phyloP scores from a whole-genome alignment of 352 stramenopile species.

The Pythium scleroteichum region DNA sequence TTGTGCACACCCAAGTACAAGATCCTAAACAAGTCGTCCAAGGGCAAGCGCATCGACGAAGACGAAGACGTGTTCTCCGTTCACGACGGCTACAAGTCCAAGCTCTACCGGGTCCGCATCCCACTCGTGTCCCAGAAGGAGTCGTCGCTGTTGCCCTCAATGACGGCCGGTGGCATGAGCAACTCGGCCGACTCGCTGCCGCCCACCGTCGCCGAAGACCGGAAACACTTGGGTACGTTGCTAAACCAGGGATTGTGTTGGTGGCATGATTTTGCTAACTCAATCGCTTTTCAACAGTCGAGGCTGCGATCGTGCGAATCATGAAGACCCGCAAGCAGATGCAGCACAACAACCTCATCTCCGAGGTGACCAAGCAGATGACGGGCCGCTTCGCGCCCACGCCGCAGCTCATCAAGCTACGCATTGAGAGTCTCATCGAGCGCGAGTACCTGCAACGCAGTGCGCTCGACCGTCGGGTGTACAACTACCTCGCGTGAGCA shows the following conservation, averaged over 20 bases:
- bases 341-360: constrained; percentile 91
- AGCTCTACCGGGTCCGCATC: constrained; percentile 87
- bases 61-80: constrained; percentile 94
- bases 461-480: constrained; percentile 91
- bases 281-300: constrained; percentile 41
- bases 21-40: constrained; percentile 97
- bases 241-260: not conserved
- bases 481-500: constrained; percentile 98
- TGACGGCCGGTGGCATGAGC: constrained; percentile 34
- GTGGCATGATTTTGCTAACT: not conserved
- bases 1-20: constrained; percentile 97
- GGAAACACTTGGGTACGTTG: constrained; percentile 88
- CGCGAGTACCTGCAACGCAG: constrained; percentile 98
- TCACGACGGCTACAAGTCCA: constrained; percentile 95
- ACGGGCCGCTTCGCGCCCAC: constrained; percentile 91
- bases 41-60: constrained; percentile 95
- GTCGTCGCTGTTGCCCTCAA: constrained; percentile 50
- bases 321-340: constrained; percentile 95
- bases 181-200: constrained; percentile 77
- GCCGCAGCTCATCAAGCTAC: constrained; percentile 97
- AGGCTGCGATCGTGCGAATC: constrained; percentile 94
- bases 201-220: constrained; percentile 93
- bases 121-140: constrained; percentile 85
- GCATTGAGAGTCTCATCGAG: constrained; percentile 99
- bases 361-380: constrained; percentile 89